Base-by-base conservation (phyloP, 2,329 filamentous ascomycete genomes). In the Trichoderma oligosporum region DNA sequence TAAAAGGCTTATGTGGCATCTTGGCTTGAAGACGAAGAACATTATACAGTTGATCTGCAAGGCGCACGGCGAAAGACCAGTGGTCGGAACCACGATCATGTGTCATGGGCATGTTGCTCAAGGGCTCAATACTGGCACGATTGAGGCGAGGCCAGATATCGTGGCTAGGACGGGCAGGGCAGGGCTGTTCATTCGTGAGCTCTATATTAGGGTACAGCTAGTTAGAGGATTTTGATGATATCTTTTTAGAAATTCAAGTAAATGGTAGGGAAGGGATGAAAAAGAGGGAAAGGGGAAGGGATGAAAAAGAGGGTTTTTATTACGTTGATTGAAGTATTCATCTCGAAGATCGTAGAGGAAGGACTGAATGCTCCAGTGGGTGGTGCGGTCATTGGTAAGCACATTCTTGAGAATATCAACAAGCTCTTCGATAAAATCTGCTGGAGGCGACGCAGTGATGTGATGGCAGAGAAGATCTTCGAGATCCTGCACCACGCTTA, bases 341-440 rank as follows among this genome's bases (percentile, higher is more conserved):
- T 54, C 31, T 14, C 48, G 33, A n/a, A 58, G 39, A 18, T 54
- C 56, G 36, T 24, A 45, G n/a, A 58, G 16, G 20, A 58, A 54
- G 12, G 56, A 58, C 39, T 58, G 31, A 31, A 46, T 39, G 48
- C 56, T 58, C 56, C 56, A 58, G 39, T 46, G 38, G n/a, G 44
- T 24, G n/a, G 47, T 57, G 29, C 45, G 45, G 12, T 44, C 36
- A 2, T 20, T 18, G 27, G 4, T 16, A 1, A 57, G 38, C 2
- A 57, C 45, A 4, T 48, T n/a, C n/a, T 57, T 42, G 29, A 57
- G 25, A 22, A 42, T 35, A 27, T 42, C 22, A 27, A 16, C 18
- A 5, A 57, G n/a, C 11, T 49, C 45, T 0, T 57, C 45, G 29
- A 8, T 24, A 36, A 57, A 49, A 24, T 38, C 29, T n/a, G 22